These are phyloP conservation scores for Huntiella omanensis DNA, from an alignment of 2,329 filamentous ascomycete genomes.

Conservation along the genomic window DNA sequence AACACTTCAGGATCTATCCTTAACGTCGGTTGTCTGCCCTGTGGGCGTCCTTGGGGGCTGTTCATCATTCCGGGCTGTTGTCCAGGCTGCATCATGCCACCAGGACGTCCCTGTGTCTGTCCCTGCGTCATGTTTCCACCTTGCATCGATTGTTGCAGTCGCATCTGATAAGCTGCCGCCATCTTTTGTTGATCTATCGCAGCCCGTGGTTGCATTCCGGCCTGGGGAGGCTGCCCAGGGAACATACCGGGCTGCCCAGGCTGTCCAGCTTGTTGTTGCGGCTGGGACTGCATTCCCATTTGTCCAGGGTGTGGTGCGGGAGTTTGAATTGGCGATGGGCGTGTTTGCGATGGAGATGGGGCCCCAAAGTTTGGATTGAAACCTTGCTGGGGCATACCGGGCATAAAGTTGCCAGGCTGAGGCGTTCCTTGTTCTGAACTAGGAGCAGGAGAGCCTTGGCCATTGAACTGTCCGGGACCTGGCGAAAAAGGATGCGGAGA, in stretches of 20 bases:
- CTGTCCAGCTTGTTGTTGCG: slow-evolving; percentile 17
- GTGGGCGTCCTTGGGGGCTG: slow-evolving; percentile 21
- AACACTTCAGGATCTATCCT: slow-evolving; percentile 46
- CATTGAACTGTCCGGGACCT: slow-evolving; percentile 49
- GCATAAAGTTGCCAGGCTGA: slow-evolving; percentile 53
- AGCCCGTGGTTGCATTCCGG: slow-evolving; percentile 1
- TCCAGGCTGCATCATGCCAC: background rate
- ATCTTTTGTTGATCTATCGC: slow-evolving; percentile 52
- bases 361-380: slow-evolving; percentile 41
- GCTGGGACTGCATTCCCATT: slow-evolving; percentile 19
- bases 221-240: slow-evolving; percentile 14
- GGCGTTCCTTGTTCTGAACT: slow-evolving; percentile 55
- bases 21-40: slow-evolving; percentile 25
- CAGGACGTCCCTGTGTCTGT: slow-evolving; percentile 16
- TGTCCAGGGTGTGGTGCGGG: slow-evolving; percentile 29
- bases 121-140: slow-evolving; percentile 18
- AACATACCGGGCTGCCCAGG: slow-evolving; percentile 26
- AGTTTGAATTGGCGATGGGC: slow-evolving; percentile 35
- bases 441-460: slow-evolving; percentile 57
- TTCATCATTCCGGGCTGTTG: slow-evolving; percentile 5
- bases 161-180: slow-evolving; percentile 56
- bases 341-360: slow-evolving; percentile 31
- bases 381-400: slow-evolving; percentile 30
- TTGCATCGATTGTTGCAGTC: slow-evolving; percentile 53
- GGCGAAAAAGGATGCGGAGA: slow-evolving; percentile 85